phyloP scores from a whole-genome alignment of 345 rosid genomes.

The Boechera stricta region DNA sequence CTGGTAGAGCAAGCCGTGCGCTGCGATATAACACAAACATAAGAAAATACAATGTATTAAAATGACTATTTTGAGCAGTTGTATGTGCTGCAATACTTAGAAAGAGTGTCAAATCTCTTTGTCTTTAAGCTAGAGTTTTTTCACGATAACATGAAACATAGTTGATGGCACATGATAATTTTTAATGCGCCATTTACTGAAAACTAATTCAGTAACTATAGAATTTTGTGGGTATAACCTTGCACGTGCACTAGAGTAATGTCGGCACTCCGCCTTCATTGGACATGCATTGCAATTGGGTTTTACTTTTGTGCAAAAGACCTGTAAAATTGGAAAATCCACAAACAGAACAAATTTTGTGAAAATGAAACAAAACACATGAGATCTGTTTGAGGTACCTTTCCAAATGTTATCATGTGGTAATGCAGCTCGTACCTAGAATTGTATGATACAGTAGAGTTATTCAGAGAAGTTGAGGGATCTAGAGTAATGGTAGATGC shows the following conservation, averaged over 20 bases:
- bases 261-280: slow-evolving; percentile 88
- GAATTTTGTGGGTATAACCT: slow-evolving; percentile 53
- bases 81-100: neutral
- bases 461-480: neutral
- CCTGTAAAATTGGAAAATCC: slow-evolving; percentile 51
- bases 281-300: slow-evolving; percentile 98
- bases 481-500: slow-evolving; percentile 8
- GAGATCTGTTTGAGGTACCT: slow-evolving; percentile 52
- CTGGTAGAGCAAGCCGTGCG: slow-evolving; percentile 83
- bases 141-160: neutral
- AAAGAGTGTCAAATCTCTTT: neutral
- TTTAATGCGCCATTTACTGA: neutral
- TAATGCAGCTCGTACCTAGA: slow-evolving; percentile 92
- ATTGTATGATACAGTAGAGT: slow-evolving; percentile 22
- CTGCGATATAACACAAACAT: slow-evolving; percentile 48
- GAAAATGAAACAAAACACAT: neutral
- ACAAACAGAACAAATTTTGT: slow-evolving; percentile 4
- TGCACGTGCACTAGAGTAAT: slow-evolving; percentile 89
- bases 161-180: neutral
- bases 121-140: neutral
- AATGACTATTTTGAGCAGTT: slow-evolving; percentile 7
- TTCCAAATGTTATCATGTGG: slow-evolving; percentile 95
- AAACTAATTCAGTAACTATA: neutral
- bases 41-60: neutral
- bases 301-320: slow-evolving; percentile 80